Base-by-base conservation (phyloP, 208 protist species). In the Trichomonas vaginalis region DNA sequence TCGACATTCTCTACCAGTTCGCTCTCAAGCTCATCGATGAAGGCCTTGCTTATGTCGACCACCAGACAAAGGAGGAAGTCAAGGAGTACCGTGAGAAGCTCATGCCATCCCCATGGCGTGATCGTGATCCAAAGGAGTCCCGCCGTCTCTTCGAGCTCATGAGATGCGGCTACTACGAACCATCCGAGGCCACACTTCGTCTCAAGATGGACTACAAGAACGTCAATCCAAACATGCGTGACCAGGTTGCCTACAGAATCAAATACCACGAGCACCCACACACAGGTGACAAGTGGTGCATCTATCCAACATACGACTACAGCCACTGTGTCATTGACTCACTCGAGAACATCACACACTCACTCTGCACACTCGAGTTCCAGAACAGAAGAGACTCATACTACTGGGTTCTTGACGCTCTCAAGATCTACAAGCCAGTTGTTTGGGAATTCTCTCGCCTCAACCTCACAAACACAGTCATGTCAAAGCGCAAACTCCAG, bases 261-360 rank as follows among this genome's bases (percentile, higher is more conserved):
- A 99, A 99, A 97, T 99, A 98, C 97, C 40, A 95, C 9, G 39
- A 80, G 17, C 97, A 97, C 62, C 98, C 98, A 46, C 98, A 98
- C 97, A 97, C 97, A 47, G 98, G 98, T 96, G 98, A 99, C 96
- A 98, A 98, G 95, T 99, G 98, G 98, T 99, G 98, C 97, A 98
- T 99, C 96, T 99, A 99, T 97, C 99, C 99, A 45, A 99, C 98
- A 95, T 99, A 99, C 97, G 99, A 99, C 97, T 99, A 98, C 97
- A 99, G 99, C 47, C 99, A 99, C 97, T 99, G 99, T 97, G 97
- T 99, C 51, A 98, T 98, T 49, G 99, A 99, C 97, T 98, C 99
- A 15, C 97, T 99, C 45, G 99, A 99, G 97, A 97, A 99, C 97
- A 99, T 99, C 96, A 99, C 99, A 49, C 99, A 99, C 97, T 99